Evolutionary conservation across 1,139 yeast species (phyloP), one percentile per base, ranked within the genome.

Genomic region (Dujonia santamariae): DNA sequence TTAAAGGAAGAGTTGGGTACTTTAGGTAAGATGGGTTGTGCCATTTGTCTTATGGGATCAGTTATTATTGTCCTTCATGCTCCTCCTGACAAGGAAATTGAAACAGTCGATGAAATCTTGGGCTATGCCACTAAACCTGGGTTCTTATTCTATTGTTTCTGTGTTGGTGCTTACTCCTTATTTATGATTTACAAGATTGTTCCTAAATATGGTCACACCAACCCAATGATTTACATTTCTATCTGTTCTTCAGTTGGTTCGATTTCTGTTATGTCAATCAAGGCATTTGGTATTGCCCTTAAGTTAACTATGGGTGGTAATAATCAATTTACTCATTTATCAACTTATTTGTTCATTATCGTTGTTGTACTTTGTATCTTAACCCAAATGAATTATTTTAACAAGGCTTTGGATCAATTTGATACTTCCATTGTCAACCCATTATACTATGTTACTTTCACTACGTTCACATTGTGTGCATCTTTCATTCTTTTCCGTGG

Each of bases 351-450:
- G 40, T 87, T 87, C 66, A 76, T 87, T 31, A 48, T 75, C 28
- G 90, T 86, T 25, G 96, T 87, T 36, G 85, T 72, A 8, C 72
- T 83, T 28, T 87, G 96, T 61, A 87, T 88, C 45, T 53, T 85
- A 47, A 85, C 95, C 3, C 97, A 87, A 59, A 86, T 87, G 96
- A 87, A 86, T 63, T 87, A 85, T 56, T 86, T 87, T 69, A 87
- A 87, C 69, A 87, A 86, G 63, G 96, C 96, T 0, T 71, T 87
- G 51, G 96, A 90, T 50, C 96, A 85, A 57, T 87, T 86, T 51
- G 96, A 87, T 54, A 87, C 96, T 3, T 85, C 95, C 1, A 85
- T 88, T 45, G 96, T 87, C 37, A 87, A 88, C 57, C 96, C 96
- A 21, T 67, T 87, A 42, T 87, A 87, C 62, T 87, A 88, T 53